Evolutionary conservation across 2,329 filamentous ascomycete genomes (phyloP).

Genomic region (Trichoderma lentiforme): DNA sequence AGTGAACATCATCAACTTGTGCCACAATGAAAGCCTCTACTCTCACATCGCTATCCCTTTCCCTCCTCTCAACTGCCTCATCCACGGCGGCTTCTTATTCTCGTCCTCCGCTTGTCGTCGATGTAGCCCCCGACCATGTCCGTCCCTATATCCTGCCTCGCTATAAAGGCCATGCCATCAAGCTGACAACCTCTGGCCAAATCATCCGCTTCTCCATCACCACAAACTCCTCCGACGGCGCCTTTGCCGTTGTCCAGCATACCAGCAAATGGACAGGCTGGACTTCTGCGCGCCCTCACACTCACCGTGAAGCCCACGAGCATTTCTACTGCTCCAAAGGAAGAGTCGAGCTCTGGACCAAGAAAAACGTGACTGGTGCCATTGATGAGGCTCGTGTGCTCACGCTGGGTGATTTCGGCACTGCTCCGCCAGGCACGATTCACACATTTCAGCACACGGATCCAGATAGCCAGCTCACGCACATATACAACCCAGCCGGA

Average conservation of each 20-base stretch:
- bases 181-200: conserved; percentile 23
- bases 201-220: conserved; percentile 26
- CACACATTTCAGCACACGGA: conserved; percentile 26
- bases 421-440: conserved; percentile 22
- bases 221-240: conserved; percentile 24
- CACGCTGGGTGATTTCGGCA: conserved; percentile 24
- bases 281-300: conserved; percentile 24
- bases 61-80: neutral
- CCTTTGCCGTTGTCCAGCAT: conserved; percentile 25
- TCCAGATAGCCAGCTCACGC: conserved; percentile 24
- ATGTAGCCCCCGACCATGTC: conserved; percentile 22
- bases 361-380: conserved; percentile 19
- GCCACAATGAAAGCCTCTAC: neutral
- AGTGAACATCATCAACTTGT: neutral
- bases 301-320: conserved; percentile 22
- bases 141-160: conserved; percentile 27
- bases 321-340: conserved; percentile 26
- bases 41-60: neutral
- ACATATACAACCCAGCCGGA: conserved; percentile 25
- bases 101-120: conserved; percentile 17
- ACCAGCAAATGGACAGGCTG: conserved; percentile 18
- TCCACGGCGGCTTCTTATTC: neutral
- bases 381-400: conserved; percentile 24
- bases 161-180: conserved; percentile 24
- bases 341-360: conserved; percentile 24